Conservation (phyloP, 1,284 basidiomycete species). For the Sporisorium graminicola region DNA sequence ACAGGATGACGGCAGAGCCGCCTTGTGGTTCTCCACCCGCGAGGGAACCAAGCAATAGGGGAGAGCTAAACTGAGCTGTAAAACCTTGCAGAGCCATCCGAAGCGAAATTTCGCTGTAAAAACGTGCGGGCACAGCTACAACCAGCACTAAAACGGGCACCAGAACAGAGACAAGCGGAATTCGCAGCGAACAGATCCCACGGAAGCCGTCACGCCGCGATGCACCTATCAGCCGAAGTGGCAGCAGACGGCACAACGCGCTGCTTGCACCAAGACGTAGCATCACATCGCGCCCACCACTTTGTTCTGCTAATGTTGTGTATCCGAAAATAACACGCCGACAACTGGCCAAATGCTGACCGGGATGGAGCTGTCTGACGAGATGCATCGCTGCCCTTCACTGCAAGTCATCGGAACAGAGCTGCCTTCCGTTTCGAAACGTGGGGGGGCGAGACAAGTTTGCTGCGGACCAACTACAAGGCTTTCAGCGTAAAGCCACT, state of each 20-base stretch:
- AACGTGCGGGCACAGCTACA: neutral
- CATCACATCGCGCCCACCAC: neutral
- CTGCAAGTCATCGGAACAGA: too few species aligned
- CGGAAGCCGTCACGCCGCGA: slow-evolving; percentile 6
- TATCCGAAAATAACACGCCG: neutral
- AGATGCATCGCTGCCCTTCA: too few species aligned
- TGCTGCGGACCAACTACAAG: neutral
- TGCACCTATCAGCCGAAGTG: neutral
- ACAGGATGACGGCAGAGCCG: slow-evolving; percentile 8
- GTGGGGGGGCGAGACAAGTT: neutral
- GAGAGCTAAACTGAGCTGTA: slow-evolving; percentile 5
- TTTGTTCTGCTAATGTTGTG: too few species aligned
- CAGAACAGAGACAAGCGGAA: neutral
- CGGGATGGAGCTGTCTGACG: too few species aligned
- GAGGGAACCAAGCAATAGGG: neutral
- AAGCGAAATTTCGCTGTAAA: neutral
- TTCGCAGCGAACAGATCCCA: neutral
- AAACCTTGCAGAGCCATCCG: neutral
- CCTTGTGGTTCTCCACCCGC: neutral
- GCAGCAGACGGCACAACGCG: neutral
- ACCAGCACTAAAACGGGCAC: neutral
- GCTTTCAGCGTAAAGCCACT: neutral
- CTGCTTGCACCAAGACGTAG: neutral
- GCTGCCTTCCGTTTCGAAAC: neutral
- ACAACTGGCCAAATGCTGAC: neutral